These are phyloP conservation scores for Candida krabiensis DNA, from an alignment of 805 yeast genomes.

Conservation along the genomic window DNA sequence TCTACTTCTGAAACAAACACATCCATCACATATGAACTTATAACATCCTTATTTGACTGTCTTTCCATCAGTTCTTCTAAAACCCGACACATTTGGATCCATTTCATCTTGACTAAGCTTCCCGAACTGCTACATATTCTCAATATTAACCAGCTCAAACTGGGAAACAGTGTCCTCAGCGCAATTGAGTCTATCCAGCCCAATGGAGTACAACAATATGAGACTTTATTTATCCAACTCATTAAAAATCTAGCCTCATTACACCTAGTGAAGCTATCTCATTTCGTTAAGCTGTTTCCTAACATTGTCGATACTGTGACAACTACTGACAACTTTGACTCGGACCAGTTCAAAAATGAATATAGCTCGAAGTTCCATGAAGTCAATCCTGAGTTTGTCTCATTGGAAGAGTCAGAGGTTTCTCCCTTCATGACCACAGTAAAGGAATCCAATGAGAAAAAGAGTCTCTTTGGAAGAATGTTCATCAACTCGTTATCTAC, in stretches of 20 bases:
- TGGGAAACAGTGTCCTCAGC: conserved; percentile 22
- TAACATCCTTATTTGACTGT: conserved; percentile 29
- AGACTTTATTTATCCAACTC: conserved; percentile 16
- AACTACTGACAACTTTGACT: background rate
- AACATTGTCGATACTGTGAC: conserved; percentile 3
- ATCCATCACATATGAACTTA: conserved; percentile 29
- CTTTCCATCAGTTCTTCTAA: conserved; percentile 19
- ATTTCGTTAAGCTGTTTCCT: conserved; percentile 9
- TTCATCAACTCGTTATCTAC: conserved; percentile 33
- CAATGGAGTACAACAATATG: conserved; percentile 10
- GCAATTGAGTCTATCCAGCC: conserved; percentile 25
- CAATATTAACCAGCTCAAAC: conserved; percentile 31
- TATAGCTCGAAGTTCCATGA: conserved; percentile 31
- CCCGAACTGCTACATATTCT: conserved; percentile 26
- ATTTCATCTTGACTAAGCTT: conserved; percentile 27
- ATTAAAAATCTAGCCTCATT: conserved; percentile 18
- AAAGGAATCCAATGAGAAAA: conserved; percentile 43
- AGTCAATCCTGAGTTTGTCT: conserved; percentile 47
- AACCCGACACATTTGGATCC: conserved; percentile 26
- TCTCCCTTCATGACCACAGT: conserved; percentile 48
- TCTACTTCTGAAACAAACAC: conserved; percentile 31
- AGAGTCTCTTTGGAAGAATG: conserved; percentile 40
- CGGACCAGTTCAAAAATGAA: conserved; percentile 14
- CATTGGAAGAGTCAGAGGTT: conserved; percentile 55
- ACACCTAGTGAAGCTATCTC: conserved; percentile 22